Conservation (phyloP, 768 basidiomycete species). For the Tylopilus subfusipes region DNA sequence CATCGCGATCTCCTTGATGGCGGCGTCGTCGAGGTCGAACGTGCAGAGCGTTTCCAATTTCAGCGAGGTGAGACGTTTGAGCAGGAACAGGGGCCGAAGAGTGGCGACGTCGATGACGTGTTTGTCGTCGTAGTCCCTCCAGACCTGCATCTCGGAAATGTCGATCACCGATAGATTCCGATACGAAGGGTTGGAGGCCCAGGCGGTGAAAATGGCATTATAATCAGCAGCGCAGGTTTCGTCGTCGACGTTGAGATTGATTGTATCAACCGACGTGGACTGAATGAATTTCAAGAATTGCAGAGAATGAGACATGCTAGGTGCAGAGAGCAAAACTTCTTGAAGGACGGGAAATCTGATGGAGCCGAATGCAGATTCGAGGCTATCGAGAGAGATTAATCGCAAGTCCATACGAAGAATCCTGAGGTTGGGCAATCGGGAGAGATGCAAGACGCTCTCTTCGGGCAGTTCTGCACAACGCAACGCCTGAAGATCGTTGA, state of each 20-base stretch:
- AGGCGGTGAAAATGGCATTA: constrained; percentile 19
- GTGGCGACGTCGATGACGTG: constrained; percentile 26
- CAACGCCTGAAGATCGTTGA: constrained; percentile 20
- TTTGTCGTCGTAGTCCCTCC: constrained; percentile 29
- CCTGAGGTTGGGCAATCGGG: constrained; percentile 19
- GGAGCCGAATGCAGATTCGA: constrained; percentile 15
- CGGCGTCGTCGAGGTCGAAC: constrained; percentile 21
- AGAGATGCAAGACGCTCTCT: constrained; percentile 20
- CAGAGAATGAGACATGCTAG: constrained; percentile 22
- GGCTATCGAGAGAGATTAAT: constrained; percentile 18
- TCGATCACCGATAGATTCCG: constrained; percentile 25
- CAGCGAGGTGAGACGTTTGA: constrained; percentile 19
- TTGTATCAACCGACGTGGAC: constrained; percentile 28
- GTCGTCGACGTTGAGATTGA: constrained; percentile 32
- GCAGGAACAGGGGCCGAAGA: constrained; percentile 26
- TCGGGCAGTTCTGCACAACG: constrained; percentile 29
- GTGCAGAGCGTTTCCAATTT: constrained; percentile 31
- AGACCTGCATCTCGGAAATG: constrained; percentile 30
- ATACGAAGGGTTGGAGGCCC: constrained; percentile 24
- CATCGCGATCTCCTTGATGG: constrained; percentile 22
- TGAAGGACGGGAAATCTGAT: constrained; percentile 21
- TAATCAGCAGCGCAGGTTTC: constrained; percentile 28
- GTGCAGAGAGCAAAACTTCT: constrained; percentile 21
- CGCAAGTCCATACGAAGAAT: constrained; percentile 28
- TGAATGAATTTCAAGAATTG: constrained; percentile 27